Evolutionary conservation across 768 basidiomycete genomes (phyloP), one percentile per base, ranked within the genome.

Genomic region (Boletellus sp.): DNA sequence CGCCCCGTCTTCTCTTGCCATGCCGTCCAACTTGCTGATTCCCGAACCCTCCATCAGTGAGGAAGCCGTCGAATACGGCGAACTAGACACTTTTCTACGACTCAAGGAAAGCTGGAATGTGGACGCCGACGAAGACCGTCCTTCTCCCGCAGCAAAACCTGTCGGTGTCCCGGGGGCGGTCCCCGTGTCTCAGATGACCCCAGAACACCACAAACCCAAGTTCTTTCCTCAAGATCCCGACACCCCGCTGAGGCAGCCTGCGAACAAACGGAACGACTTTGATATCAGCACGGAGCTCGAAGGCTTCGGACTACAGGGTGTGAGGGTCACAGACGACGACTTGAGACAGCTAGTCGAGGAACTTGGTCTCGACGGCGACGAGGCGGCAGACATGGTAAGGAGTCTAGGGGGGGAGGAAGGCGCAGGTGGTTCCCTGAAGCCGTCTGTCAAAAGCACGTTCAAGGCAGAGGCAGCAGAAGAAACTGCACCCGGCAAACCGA

Each of bases 161-260:
- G 77, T 91, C 44, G 90, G 90, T 47, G 87, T 93, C 6, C 88
- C 91, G 3, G 90, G 90, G 4, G 90, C 87, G 0, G 72, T 78
- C 24, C 74, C 81, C 8, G 87, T 90, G 10, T 70, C 82, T 8
- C 80, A 91, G 62, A 91, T 91, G 85, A 86, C 84, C 7, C 85
- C 87, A n/a, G 80, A 85, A 35, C 84, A 76, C 42, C 74, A 91
- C 58, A 81, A 73, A 59, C 76, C 74, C 48, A 78, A 80, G 59
- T 72, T 81, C 41, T 73, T 81, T 35, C 75, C 80, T 43, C 62
- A 57, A 36, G 65, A 72, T 36, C 64, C 71, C 0, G 60, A 66
- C 12, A 76, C 75, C n/a, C 78, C 78, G 12, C 63, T 75, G 40
- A 78, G 72, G 51, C 78, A 72, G 51, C 78, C 83, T 4, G 75